Conservation (phyloP, 257 asterid species). For the Paulownia fortunei region DNA sequence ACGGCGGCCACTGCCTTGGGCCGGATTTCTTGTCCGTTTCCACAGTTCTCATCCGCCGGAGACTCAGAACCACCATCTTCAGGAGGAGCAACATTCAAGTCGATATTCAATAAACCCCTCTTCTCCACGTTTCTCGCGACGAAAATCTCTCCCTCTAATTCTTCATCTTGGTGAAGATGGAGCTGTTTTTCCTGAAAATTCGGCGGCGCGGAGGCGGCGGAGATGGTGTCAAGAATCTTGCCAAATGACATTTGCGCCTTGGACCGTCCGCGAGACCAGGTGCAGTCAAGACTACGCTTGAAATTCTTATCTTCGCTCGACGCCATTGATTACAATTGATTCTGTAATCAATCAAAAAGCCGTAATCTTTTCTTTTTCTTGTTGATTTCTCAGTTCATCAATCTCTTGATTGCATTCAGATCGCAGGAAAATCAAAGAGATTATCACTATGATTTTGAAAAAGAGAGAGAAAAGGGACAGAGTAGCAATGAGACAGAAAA, state of each 20-base stretch:
- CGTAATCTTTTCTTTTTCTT: neutral
- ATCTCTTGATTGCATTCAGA: constrained; percentile 28
- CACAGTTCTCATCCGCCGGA: neutral
- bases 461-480: constrained; percentile 1
- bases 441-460: constrained; percentile 22
- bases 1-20: constrained; percentile 19
- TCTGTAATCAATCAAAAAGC: neutral
- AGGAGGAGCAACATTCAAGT: constrained; percentile 46
- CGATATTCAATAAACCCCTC: constrained; percentile 38
- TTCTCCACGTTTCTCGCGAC: constrained; percentile 23
- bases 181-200: neutral
- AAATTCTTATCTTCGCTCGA: constrained; percentile 2
- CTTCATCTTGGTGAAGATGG: neutral
- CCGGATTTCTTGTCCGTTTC: neutral
- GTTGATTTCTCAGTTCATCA: constrained; percentile 7
- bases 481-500: constrained; percentile 22
- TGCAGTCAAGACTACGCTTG: neutral
- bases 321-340: constrained; percentile 33
- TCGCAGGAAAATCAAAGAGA: constrained; percentile 30
- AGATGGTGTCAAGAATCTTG: neutral
- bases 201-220: constrained; percentile 13
- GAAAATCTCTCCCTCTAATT: neutral
- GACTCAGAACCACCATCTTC: constrained; percentile 34
- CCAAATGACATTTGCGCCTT: constrained; percentile 24
- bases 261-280: neutral